Conservation (phyloP, 1,284 basidiomycete genomes). For the Thecaphora frezii region DNA sequence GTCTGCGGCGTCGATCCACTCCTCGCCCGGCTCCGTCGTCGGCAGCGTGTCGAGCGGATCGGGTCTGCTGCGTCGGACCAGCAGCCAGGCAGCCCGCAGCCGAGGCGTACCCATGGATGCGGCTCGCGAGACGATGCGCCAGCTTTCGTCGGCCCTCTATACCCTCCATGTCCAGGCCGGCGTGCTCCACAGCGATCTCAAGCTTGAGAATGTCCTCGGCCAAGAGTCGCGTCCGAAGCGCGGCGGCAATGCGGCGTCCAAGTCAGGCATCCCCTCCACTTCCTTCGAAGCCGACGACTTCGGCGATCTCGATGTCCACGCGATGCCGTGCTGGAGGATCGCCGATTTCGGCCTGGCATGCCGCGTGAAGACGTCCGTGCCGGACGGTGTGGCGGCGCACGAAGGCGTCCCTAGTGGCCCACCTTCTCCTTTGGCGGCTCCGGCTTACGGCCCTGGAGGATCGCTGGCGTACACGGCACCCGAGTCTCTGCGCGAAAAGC, state of each 20-base stretch:
- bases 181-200: constrained; percentile 69
- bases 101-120: constrained; percentile 58
- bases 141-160: constrained; percentile 80
- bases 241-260: background rate
- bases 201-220: constrained; percentile 87
- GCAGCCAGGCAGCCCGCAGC: constrained; percentile 20
- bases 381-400: no score
- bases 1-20: constrained; percentile 10
- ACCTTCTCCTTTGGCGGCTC: no score
- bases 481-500: constrained; percentile 31
- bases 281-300: constrained; percentile 1
- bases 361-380: constrained; percentile 1
- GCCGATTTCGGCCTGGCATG: constrained; percentile 78
- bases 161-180: constrained; percentile 80
- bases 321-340: constrained; percentile 61
- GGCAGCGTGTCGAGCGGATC: constrained; percentile 28
- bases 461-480: constrained; percentile 48
- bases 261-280: constrained; percentile 15
- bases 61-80: constrained; percentile 19
- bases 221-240: constrained; percentile 12
- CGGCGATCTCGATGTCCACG: constrained; percentile 22
- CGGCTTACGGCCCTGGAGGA: constrained; percentile 33
- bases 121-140: constrained; percentile 82
- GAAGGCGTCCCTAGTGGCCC: no score
- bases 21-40: constrained; percentile 24